Percentiles rank a stretch among this genome's conserved stretches.
These are phyloP conservation scores for Prunus dulcis DNA, from an alignment of 306 rosid genomes.

Conservation along the genomic window DNA sequence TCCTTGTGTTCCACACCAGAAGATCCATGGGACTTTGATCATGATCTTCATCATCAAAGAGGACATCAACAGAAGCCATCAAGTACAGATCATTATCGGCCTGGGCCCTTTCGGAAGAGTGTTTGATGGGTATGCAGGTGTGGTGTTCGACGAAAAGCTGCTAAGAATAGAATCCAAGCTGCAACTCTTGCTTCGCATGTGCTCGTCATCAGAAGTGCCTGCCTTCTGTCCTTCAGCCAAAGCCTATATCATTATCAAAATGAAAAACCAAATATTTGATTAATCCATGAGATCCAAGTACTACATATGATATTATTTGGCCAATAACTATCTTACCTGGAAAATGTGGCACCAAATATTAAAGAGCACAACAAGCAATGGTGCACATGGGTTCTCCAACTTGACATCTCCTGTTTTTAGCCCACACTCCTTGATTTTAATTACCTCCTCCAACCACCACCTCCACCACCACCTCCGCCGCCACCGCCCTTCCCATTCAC, in stretches of 20 bases:
- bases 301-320: background rate
- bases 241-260: background rate
- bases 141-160: background rate
- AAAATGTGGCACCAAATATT: constrained; percentile 2
- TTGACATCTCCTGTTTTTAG: background rate
- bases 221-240: background rate
- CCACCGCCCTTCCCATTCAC: background rate
- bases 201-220: background rate
- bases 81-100: background rate
- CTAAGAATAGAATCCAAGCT: background rate
- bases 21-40: constrained; percentile 1
- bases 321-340: background rate
- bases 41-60: background rate
- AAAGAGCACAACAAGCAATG: background rate
- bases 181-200: background rate
- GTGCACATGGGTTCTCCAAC: background rate
- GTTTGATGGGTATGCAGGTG: background rate
- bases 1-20: constrained; percentile 2
- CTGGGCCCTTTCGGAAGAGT: background rate
- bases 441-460: constrained; percentile 7
- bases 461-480: background rate
- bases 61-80: background rate
- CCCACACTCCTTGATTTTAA: background rate
- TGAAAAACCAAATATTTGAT: background rate
- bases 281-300: background rate